These are phyloP conservation scores for Eucalyptus virginea DNA, from an alignment of 345 rosid genomes.

Conservation along the genomic window DNA sequence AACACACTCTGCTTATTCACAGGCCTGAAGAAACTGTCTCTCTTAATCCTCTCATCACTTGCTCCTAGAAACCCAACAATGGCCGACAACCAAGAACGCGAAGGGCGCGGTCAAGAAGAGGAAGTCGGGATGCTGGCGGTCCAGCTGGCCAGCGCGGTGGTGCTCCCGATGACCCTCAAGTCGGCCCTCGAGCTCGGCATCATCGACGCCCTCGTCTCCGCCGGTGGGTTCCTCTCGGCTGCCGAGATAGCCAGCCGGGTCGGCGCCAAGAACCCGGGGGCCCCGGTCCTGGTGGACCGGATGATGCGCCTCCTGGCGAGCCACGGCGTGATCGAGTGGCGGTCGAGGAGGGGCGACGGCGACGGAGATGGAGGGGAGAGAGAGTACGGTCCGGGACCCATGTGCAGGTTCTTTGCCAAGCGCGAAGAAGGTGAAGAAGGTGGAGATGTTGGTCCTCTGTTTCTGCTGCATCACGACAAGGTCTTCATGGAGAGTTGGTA, in stretches of 20 bases:
- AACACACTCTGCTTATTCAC: not conserved
- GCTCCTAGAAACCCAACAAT: not conserved
- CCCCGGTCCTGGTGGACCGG: slow-evolving; percentile 25
- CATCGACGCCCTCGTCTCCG: slow-evolving; percentile 18
- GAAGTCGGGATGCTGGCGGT: slow-evolving; percentile 25
- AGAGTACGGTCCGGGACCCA: slow-evolving; percentile 19
- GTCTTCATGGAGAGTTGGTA: slow-evolving; percentile 33
- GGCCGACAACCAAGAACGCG: not conserved
- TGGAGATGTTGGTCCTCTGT: slow-evolving; percentile 26
- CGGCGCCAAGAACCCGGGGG: slow-evolving; percentile 24
- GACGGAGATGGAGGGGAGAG: slow-evolving; percentile 2
- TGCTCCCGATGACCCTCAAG: slow-evolving; percentile 32
- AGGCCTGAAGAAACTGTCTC: not conserved
- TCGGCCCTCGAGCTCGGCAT: slow-evolving; percentile 31
- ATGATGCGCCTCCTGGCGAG: slow-evolving; percentile 40
- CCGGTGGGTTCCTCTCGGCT: slow-evolving; percentile 17
- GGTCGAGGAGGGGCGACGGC: not conserved
- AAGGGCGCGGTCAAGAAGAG: not conserved
- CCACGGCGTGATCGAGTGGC: slow-evolving; percentile 15
- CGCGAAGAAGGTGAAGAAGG: slow-evolving; percentile 14
- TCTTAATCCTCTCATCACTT: not conserved
- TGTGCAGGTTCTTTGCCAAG: slow-evolving; percentile 26
- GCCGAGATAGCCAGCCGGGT: slow-evolving; percentile 23
- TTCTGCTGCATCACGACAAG: slow-evolving; percentile 19
- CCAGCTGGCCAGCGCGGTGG: slow-evolving; percentile 9